phyloP scores from a whole-genome alignment of 176 grass and related monocot species.

The Dactylis glomerata region DNA sequence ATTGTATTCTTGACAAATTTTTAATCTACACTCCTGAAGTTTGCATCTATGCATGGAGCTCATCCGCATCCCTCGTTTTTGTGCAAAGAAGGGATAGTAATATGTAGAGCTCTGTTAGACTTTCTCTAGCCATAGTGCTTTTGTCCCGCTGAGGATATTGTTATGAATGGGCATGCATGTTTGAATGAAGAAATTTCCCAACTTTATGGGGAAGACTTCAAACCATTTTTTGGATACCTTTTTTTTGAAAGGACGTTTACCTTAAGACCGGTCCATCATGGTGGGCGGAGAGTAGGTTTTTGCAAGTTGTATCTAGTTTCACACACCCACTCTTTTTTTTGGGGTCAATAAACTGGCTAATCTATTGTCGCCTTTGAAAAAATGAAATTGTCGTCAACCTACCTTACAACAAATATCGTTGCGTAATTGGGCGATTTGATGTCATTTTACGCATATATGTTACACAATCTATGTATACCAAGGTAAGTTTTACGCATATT shows the following conservation, averaged over 20 bases:
- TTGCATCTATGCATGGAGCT: neutral
- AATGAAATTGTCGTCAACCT: neutral
- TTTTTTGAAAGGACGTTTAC: neutral
- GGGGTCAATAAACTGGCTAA: neutral
- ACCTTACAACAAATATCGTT: neutral
- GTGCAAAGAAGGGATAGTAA: neutral
- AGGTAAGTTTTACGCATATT: too few relatives aligned
- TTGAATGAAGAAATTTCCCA: neutral
- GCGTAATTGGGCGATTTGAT: neutral
- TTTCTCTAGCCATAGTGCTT: neutral
- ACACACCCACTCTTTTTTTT: neutral
- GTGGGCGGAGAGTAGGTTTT: neutral
- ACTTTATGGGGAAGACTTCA: neutral
- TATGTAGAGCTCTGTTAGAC: neutral
- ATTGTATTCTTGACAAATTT: too few relatives aligned
- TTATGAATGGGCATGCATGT: neutral
- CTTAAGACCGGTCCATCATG: neutral
- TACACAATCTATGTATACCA: too few relatives aligned
- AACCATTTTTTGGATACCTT: neutral
- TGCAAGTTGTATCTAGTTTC: neutral
- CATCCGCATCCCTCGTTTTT: neutral
- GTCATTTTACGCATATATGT: too few relatives aligned
- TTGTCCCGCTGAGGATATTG: neutral
- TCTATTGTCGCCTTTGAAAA: neutral
- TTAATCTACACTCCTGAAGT: constrained; percentile 2